These are phyloP conservation scores for Globisporangium mamillatum DNA, from an alignment of 352 stramenopile species.

Conservation along the genomic window DNA sequence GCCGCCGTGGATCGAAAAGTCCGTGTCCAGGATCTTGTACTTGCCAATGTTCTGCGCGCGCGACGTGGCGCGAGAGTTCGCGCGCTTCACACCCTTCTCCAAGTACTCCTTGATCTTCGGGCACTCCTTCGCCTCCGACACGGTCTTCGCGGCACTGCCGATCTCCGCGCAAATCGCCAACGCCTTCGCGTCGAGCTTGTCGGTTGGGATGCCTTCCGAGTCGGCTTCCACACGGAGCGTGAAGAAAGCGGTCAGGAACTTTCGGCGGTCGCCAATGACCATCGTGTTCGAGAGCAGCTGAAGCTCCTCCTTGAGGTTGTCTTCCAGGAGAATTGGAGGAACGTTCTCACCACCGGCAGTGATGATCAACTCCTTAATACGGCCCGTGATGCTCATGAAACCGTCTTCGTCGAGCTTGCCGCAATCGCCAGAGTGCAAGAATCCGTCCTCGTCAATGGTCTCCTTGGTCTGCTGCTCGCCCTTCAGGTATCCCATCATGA, in stretches of 20 bases:
- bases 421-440: conserved; percentile 93
- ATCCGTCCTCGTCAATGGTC: conserved; percentile 92
- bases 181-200: conserved; percentile 75
- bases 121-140: conserved; percentile 61
- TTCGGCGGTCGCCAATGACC: conserved; percentile 91
- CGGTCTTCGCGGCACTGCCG: conserved; percentile 63
- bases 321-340: conserved; percentile 89
- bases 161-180: conserved; percentile 59
- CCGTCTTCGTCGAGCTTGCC: conserved; percentile 87
- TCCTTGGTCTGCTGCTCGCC: conserved; percentile 76
- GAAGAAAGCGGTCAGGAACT: conserved; percentile 90
- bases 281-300: conserved; percentile 89
- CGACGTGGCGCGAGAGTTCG: conserved; percentile 71
- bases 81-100: conserved; percentile 71
- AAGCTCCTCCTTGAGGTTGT: conserved; percentile 89
- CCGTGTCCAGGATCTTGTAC: conserved; percentile 81
- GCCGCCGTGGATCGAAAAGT: conserved; percentile 89
- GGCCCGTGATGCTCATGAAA: conserved; percentile 95
- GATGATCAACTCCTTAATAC: conserved; percentile 96
- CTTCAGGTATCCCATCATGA: conserved; percentile 90
- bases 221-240: conserved; percentile 84
- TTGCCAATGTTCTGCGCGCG: conserved; percentile 85
- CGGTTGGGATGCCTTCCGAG: conserved; percentile 73
- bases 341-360: conserved; percentile 96
- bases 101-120: conserved; percentile 81